Conservation (phyloP, 352 stramenopile species). For the Plasmopara viticola region DNA sequence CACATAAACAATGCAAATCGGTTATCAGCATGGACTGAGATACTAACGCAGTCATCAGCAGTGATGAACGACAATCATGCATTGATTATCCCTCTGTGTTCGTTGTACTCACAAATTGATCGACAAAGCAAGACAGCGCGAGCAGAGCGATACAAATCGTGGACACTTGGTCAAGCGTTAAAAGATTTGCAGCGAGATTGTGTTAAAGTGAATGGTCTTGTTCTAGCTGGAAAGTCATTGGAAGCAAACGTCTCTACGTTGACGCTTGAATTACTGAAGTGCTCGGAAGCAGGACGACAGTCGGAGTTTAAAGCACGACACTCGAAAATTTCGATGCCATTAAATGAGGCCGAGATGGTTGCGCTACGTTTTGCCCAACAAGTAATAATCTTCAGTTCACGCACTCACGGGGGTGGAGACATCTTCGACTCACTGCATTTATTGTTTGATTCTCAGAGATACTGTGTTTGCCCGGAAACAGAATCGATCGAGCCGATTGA, state of each 20-base stretch:
- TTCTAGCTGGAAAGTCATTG: conserved; percentile 24
- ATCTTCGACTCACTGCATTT: conserved; percentile 61
- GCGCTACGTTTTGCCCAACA: conserved; percentile 49
- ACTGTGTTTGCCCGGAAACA: conserved; percentile 46
- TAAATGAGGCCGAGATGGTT: conserved; percentile 25
- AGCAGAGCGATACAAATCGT: conserved; percentile 37
- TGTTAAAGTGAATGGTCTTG: conserved; percentile 43
- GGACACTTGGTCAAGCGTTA: conserved; percentile 48
- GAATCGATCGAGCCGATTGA: conserved; percentile 35
- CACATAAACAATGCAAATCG: no score
- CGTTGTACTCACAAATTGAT: conserved; percentile 51
- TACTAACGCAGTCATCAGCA: no score
- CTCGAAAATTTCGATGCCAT: neutral
- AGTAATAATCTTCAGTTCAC: conserved; percentile 54
- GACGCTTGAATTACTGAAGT: conserved; percentile 18
- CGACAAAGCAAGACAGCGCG: conserved; percentile 15
- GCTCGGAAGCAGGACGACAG: neutral
- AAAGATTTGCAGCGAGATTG: conserved; percentile 64
- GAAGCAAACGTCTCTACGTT: conserved; percentile 24
- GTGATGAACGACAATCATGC: no score
- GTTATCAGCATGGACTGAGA: no score
- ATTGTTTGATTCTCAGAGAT: conserved; percentile 36
- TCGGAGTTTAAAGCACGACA: neutral
- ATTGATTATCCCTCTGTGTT: conserved; percentile 18
- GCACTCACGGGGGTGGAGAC: conserved; percentile 57